Conservation (phyloP, 2,329 filamentous ascomycete species). For the Hypoxylon sp. region DNA sequence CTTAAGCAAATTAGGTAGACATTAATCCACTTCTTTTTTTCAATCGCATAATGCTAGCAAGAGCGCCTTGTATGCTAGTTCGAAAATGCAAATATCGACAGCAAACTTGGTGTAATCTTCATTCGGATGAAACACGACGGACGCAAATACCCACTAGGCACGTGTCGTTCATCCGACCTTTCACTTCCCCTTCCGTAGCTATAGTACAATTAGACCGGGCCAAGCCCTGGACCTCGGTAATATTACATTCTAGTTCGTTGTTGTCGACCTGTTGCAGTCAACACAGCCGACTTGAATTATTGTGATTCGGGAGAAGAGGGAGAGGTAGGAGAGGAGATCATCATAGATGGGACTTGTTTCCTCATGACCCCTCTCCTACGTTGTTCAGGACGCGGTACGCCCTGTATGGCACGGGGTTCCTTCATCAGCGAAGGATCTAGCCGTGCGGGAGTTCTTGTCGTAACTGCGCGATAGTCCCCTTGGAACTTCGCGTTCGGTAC, state of each 20-base stretch:
- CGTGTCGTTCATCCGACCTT: constrained; percentile 12
- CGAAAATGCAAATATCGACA: constrained; percentile 10
- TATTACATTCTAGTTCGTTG: constrained; percentile 41
- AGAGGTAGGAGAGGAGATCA: constrained; percentile 51
- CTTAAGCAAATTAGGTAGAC: constrained; percentile 35
- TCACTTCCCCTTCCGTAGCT: constrained; percentile 27
- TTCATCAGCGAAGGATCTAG: constrained; percentile 91
- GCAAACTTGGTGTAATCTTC: constrained; percentile 17
- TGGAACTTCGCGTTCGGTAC: constrained; percentile 73
- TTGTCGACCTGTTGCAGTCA: constrained; percentile 21
- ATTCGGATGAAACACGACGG: constrained; percentile 21
- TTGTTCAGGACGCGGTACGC: constrained; percentile 77
- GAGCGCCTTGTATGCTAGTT: constrained; percentile 20
- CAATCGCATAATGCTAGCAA: constrained; percentile 25
- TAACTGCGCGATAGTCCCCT: constrained; percentile 72
- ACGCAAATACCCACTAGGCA: constrained; percentile 15
- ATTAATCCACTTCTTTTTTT: constrained; percentile 29
- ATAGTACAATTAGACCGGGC: constrained; percentile 42
- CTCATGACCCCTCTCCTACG: constrained; percentile 65
- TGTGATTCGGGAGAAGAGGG: constrained; percentile 46
- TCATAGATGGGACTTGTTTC: constrained; percentile 67
- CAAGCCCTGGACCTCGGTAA: constrained; percentile 23
- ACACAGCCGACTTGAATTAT: constrained; percentile 17
- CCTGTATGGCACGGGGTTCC: constrained; percentile 90
- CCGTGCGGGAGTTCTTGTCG: constrained; percentile 81